Evolutionary conservation across 495 filamentous ascomycete genomes (phyloP).

Genomic region (Trichoderma reesei): DNA sequence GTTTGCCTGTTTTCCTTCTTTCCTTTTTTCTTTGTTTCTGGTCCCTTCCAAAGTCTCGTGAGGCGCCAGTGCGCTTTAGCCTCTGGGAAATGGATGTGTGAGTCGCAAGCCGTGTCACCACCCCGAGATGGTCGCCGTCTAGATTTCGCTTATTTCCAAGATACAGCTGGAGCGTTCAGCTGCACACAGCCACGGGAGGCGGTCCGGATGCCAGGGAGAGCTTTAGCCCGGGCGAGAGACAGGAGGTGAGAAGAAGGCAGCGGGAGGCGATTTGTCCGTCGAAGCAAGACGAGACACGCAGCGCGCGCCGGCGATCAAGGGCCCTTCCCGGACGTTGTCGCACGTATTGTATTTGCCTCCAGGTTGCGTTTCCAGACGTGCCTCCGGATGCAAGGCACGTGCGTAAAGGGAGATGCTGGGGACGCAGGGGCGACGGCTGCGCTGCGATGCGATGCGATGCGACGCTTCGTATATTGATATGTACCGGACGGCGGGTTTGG

Average conservation of each 20-base stretch:
- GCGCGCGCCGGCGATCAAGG: background rate
- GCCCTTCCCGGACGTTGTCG: too few relatives aligned
- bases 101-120: slow-evolving; percentile 7
- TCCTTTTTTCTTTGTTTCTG: background rate
- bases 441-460: background rate
- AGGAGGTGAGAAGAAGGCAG: background rate
- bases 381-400: background rate
- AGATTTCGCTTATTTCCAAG: background rate
- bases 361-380: background rate
- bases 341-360: too few relatives aligned
- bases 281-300: background rate
- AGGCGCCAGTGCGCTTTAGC: background rate
- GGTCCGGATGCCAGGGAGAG: background rate
- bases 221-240: background rate
- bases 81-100: background rate
- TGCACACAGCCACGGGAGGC: background rate
- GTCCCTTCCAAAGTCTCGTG: background rate
- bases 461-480: background rate
- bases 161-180: background rate
- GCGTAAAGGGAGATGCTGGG: slow-evolving; percentile 8
- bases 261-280: background rate
- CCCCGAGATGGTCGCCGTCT: background rate
- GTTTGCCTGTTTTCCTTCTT: background rate
- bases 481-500: background rate
- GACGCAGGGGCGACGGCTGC: background rate